Conservation (phyloP, 2,329 filamentous ascomycete genomes). For the Hypomyces perniciosus region DNA sequence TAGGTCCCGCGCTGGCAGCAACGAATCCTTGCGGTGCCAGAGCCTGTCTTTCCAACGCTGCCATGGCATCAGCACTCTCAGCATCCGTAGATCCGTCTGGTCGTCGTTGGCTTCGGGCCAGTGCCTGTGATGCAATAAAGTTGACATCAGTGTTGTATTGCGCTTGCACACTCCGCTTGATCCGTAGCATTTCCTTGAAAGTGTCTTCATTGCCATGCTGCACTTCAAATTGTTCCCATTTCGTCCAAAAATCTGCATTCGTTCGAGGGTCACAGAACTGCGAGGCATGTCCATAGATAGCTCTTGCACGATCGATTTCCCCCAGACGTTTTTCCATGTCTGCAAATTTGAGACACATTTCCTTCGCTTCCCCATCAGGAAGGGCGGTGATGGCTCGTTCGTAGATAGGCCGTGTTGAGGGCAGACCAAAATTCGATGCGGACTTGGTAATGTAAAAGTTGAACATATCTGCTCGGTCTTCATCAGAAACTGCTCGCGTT, state of each 20-base stretch:
- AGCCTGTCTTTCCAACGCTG: conserved; percentile 80
- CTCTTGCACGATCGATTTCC: conserved; percentile 89
- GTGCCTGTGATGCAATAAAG: conserved; percentile 92
- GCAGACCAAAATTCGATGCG: conserved; percentile 93
- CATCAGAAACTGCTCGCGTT: conserved; percentile 88
- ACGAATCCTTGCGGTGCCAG: conserved; percentile 87
- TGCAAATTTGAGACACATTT: conserved; percentile 98
- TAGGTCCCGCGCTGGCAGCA: conserved; percentile 69
- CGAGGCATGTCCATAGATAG: conserved; percentile 93
- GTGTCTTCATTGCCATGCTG: conserved; percentile 98
- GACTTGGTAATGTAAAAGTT: conserved; percentile 99
- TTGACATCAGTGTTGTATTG: conserved; percentile 99
- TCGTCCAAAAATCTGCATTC: conserved; percentile 85
- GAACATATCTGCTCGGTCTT: conserved; percentile 95
- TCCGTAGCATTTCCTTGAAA: conserved; percentile 97
- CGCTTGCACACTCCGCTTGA: conserved; percentile 95
- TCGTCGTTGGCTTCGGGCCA: conserved; percentile 73
- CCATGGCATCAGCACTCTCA: conserved; percentile 75
- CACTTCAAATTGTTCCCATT: conserved; percentile 96
- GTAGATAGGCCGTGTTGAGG: conserved; percentile 91
- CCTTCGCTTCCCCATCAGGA: conserved; percentile 85
- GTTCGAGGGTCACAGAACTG: conserved; percentile 96
- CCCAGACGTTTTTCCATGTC: conserved; percentile 90
- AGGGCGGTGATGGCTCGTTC: conserved; percentile 92
- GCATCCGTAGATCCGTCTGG: conserved; percentile 36